Percentiles rank a stretch among this genome's conserved stretches.
Conservation (phyloP, 2,329 filamentous ascomycete species). For the Daldinia eschscholtzii region DNA sequence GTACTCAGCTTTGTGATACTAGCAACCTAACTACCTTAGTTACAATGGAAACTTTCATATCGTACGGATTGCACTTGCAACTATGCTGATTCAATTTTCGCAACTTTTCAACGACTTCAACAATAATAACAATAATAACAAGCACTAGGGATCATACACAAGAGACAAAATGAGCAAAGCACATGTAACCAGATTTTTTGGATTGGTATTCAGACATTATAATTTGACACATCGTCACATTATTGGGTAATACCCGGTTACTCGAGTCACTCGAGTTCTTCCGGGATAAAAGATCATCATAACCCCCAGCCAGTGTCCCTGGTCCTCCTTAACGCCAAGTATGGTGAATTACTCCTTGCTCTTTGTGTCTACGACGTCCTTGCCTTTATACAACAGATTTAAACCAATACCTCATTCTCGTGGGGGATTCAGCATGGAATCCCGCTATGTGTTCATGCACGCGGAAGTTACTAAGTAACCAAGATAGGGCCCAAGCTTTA, state of each 20-base stretch:
- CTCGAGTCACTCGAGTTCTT: slow-evolving; percentile 25
- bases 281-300: slow-evolving; percentile 23
- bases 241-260: slow-evolving; percentile 39
- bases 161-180: background rate
- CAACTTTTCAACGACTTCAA: background rate
- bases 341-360: slow-evolving; percentile 14
- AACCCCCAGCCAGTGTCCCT: slow-evolving; percentile 13
- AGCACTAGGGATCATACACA: background rate
- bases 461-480: background rate
- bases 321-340: slow-evolving; percentile 21
- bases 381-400: slow-evolving; percentile 44
- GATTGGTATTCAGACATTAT: slow-evolving; percentile 50
- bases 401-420: slow-evolving; percentile 20
- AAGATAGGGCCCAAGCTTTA: background rate
- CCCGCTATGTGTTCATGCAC: background rate
- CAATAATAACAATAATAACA: background rate
- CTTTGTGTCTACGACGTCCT: slow-evolving; percentile 36
- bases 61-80: background rate
- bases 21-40: background rate
- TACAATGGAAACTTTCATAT: background rate
- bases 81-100: background rate
- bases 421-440: background rate
- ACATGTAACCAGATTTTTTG: slow-evolving; percentile 17
- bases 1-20: slow-evolving; percentile 1
- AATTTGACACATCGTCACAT: slow-evolving; percentile 46